Base-by-base conservation (phyloP, 805 yeast genomes). In the Monosporozyma aquatica region DNA sequence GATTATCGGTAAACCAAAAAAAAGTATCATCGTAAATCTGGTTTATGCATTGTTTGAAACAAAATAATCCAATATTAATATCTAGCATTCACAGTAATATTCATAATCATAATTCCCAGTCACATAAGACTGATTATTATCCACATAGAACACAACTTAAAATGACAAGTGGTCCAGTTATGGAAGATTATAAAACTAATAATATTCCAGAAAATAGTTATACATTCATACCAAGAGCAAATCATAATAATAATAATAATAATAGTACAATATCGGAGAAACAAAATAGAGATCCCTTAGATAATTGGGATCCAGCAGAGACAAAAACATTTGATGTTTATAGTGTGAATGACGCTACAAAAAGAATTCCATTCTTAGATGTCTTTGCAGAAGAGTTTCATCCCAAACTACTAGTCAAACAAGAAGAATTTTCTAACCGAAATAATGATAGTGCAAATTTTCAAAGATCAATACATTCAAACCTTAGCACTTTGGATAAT, bases 241-340 rank as follows among this genome's bases (percentile, higher is more conserved):
- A 9, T 6, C 25, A 23, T 6, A 23, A 6, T 23, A 9, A 23
- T 23, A 23, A 6, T 23, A 23, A 6, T 23, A 9, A 9, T 23
- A 9, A 23, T 23, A 9, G 9, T 23, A 6, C 25, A n/a, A n/a
- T n/a, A 6, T 23, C 25, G 6, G 25, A 18, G 18, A 18, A 18
- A 10, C 15, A 29, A 15, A 4, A 6, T 29, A 6, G 6, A 7
- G 17, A 20, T 14, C 14, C 22, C 5, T 15, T 18, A 17, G 30
- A 29, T 15, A 22, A 37, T 28, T 53, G 56, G 58, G 44, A 50
- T 36, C 53, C 58, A 5, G 43, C 47, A 5, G 35, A 30, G 7
- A 30, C 35, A 15, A 30, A 54, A 18, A 54, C 56, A 8, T 57
- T 57, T 38, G 62, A 57, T 40, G 58, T 57, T 2, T 56, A 52